Evolutionary conservation across 768 basidiomycete species (phyloP), one percentile per base, ranked within the genome.

Genomic region (Boletus sp.): DNA sequence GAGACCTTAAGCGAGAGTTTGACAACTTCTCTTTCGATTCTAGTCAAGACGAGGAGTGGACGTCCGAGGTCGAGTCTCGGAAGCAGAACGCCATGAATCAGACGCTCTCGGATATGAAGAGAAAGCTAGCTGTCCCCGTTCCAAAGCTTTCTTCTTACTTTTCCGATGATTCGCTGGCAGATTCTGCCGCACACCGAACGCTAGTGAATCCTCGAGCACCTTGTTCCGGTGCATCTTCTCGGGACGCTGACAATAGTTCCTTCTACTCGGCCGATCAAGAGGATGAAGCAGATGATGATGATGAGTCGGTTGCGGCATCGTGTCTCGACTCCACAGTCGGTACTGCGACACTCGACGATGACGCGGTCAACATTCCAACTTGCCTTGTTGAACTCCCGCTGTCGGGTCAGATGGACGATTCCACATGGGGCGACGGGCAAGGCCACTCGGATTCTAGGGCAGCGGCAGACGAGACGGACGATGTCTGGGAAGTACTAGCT

Each of bases 21-120:
- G 60, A 54, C 39, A 27, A 41, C 3, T 62, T 62, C 27, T 54
- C 53, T 23, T 61, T 58, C 15, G 35, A 52, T 17, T 58, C 50
- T 0, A 53, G 38, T n/a, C 40, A 53, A 33, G 43, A 7, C 10
- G 52, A 58, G 1, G 61, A 62, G 2, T 62, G 56, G 53, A 62
- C 61, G 3, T 46, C 50, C 0, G 61, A 62, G 14, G 54, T 60
- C 1, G 59, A 53, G 15, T 37, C 50, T 11, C 39, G 55, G 1
- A 62, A 51, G 13, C 55, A 61, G 9, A 49, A 57, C 4, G 51
- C 29, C 3, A 46, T 57, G 14, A 49, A 60, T 15, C 50, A 33
- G 5, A 5, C 23, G 3, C 32, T 62, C 46, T 53, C 21, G 27
- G 52, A 37, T 6, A 54, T 50, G 54, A 56, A 47, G 55, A 53